Conservation (phyloP, 2,329 filamentous ascomycete genomes). For the Septoria petroselini region DNA sequence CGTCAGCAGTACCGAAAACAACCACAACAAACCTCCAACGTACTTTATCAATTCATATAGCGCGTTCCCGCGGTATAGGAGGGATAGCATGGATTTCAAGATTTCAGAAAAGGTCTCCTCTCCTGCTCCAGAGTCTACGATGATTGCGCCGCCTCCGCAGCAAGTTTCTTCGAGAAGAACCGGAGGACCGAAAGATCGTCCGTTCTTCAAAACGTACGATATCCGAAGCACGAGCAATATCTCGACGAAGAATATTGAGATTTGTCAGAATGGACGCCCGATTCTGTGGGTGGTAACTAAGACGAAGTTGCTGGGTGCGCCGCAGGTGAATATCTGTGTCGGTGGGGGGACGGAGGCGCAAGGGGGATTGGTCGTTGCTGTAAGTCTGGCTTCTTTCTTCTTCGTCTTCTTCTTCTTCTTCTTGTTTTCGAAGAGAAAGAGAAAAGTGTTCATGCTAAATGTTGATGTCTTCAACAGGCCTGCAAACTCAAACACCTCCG, state of each 20-base stretch:
- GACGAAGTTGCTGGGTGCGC: slow-evolving; percentile 5
- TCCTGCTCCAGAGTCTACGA: neutral
- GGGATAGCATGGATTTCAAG: slow-evolving; percentile 9
- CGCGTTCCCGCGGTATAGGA: neutral
- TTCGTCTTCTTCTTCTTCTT: neutral
- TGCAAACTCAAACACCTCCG: slow-evolving; percentile 4
- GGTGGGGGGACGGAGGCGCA: neutral
- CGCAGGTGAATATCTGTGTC: slow-evolving; percentile 11
- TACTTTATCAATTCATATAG: slow-evolving; percentile 4
- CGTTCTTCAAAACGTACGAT: slow-evolving; percentile 13
- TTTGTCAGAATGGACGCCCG: slow-evolving; percentile 12
- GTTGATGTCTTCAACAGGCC: no score
- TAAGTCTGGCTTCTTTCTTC: neutral
- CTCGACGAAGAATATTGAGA: slow-evolving; percentile 11
- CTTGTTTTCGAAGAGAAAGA: no score
- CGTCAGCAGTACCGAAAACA: neutral
- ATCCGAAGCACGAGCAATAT: slow-evolving; percentile 9
- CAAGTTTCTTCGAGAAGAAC: neutral
- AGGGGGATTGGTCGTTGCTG: neutral
- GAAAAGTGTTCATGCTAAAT: no score
- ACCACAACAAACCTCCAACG: neutral
- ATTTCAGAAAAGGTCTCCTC: neutral
- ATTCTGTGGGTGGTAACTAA: slow-evolving; percentile 9
- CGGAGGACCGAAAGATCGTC: no score
- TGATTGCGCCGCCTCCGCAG: no score